Evolutionary conservation across 208 protist genomes (phyloP), one percentile per base, ranked within the genome.

Genomic region (Acanthamoeba royreba): DNA sequence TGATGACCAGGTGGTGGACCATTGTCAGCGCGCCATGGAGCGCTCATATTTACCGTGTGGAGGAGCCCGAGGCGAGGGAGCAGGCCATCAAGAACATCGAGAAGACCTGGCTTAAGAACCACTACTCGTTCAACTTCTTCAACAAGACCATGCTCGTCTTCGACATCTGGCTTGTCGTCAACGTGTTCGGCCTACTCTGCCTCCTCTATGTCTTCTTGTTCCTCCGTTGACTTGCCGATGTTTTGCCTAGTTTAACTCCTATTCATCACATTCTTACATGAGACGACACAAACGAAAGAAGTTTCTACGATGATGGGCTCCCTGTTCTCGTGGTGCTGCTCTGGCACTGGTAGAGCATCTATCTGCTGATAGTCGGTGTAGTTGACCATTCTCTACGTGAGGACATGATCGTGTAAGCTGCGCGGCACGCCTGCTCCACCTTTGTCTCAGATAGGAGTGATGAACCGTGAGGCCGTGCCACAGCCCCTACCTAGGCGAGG

Each of bases 21-120:
- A 92, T 92, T 55, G 72, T 92, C 86, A 74, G 53, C 53, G 86
- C 86, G 15, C 86, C 86, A 2, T 92, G 86, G 86, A 92, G 86
- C 38, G 86, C 86, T 1, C 86, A 92, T 38, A 69, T 92, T 43
- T 92, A 92, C 45, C 49, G 86, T 0, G 86, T 92, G 86, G 86
- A 92, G 55, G 86, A 92, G 55, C 53, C 53, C 0, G 38, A 92
- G 61, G 45, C 55, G 43, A 22, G 55, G 43, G 61, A 63, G 31
- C 28, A 92, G 53, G 86, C 86, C 13, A 46, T 92, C 25, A 33
- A 72, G 53, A 47, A 92, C 52, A 92, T 92, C 86, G 28, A 74
- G 8, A 25, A 43, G 31, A 92, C 86, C 19, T 92, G 86, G 86
- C 38, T 92, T 46, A 31, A 31, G 28, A 69, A 92, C 53, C 86